phyloP scores from a whole-genome alignment of 140 eudicot genomes.

The Stevia rebaudiana region DNA sequence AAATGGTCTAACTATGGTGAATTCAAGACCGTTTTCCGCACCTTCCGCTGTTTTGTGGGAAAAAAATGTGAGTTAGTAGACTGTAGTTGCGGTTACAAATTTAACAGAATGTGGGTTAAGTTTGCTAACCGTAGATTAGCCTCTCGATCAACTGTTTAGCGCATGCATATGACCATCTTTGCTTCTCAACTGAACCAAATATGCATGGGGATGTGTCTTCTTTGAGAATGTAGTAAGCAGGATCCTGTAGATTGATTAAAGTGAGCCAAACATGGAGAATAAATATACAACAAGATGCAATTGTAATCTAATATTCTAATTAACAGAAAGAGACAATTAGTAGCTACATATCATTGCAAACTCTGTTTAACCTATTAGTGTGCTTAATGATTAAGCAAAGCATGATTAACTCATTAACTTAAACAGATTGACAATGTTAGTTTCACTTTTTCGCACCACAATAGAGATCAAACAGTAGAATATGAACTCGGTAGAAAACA shows the following conservation, averaged over 20 bases:
- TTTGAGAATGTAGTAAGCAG: conserved; percentile 64
- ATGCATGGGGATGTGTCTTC: conserved; percentile 91
- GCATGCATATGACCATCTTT: conserved; percentile 99
- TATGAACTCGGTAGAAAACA: not conserved
- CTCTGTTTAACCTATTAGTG: not conserved
- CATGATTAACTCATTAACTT: not conserved
- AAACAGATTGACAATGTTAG: not conserved
- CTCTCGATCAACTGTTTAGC: conserved; percentile 95
- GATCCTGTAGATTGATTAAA: conserved; percentile 51
- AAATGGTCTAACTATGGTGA: conserved; percentile 91
- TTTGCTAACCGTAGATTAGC: conserved; percentile 70
- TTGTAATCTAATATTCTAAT: too few species aligned
- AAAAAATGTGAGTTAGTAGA: not conserved
- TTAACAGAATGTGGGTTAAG: not conserved
- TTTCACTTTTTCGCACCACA: not conserved
- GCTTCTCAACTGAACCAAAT: conserved; percentile 93
- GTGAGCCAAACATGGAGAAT: not conserved
- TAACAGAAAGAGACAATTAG: not conserved
- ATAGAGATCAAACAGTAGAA: not conserved
- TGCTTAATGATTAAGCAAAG: too few species aligned
- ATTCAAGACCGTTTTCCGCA: conserved; percentile 87
- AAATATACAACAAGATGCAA: not conserved
- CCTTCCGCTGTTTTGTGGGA: conserved; percentile 73
- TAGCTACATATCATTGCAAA: conserved; percentile 1
- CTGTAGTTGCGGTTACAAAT: not conserved